Evolutionary conservation across 306 rosid species (phyloP).

Genomic region (Sesbania bispinosa): DNA sequence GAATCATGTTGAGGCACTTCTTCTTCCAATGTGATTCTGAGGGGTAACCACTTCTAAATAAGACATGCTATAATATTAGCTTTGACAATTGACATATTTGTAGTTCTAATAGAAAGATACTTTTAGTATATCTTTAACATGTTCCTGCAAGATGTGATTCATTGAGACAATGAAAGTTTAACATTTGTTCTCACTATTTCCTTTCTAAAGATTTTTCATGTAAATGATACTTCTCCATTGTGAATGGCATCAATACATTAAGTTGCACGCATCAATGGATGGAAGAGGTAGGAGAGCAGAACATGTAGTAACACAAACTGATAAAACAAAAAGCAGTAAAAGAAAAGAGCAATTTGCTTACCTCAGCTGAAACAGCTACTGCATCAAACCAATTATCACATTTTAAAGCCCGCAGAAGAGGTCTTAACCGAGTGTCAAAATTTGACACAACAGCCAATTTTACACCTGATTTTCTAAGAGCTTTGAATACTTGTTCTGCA

Average conservation of each 20-base stretch:
- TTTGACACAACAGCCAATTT: constrained; percentile 84
- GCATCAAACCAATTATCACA: constrained; percentile 98
- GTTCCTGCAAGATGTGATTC: background rate
- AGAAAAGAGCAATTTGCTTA: constrained; percentile 22
- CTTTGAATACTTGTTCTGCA: constrained; percentile 66
- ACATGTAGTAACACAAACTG: background rate
- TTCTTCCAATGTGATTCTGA: background rate
- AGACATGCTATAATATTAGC: background rate
- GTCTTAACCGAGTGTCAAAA: constrained; percentile 89
- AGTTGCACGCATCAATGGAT: background rate
- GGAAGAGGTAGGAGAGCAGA: background rate
- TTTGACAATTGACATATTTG: background rate
- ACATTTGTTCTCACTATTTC: constrained; percentile 8
- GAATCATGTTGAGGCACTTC: constrained; percentile 4
- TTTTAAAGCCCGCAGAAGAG: constrained; percentile 67
- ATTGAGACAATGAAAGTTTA: background rate
- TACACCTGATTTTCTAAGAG: constrained; percentile 77
- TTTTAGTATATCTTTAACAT: background rate
- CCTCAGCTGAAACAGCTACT: constrained; percentile 97
- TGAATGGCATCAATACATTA: background rate
- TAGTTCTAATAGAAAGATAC: background rate
- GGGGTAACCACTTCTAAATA: background rate
- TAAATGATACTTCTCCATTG: background rate
- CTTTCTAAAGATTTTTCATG: background rate
- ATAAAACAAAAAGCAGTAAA: background rate